Evolutionary conservation across 352 stramenopile genomes (phyloP), one percentile per base, ranked within the genome.

Genomic region (Pythium utonaiense): DNA sequence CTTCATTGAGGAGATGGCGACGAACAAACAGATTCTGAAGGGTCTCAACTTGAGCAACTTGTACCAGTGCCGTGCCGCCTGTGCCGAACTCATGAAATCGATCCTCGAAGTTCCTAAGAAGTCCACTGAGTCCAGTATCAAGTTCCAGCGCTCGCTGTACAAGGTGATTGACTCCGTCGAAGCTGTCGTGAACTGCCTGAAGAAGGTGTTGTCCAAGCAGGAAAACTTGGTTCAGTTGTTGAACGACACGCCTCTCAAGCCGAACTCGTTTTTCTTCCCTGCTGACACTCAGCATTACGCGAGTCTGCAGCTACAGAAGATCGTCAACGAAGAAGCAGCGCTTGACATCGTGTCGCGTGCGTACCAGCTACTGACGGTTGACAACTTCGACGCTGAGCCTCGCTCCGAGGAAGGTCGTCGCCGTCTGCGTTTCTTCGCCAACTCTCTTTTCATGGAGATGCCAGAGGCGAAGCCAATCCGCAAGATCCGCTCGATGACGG

Each of bases 381-480:
- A 95, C 54, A 95, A 95, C 69, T 93, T 95, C 55, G 86, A 95
- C 55, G 86, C 86, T 1, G 86, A 95, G 41, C 86, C 86, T n/a
- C 83, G 86, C 2, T 95, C 86, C 0, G 82, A 91, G 6, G 86
- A 95, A 73, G 86, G 86, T 49, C 83, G 84, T n/a, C 86, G 86
- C 31, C 86, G 86, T 30, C 57, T 95, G 40, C 83, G 86, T 0
- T 95, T 95, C 70, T 95, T 95, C 28, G 82, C 86, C 6, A 95
- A 95, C 66, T 95, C 86, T 6, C 54, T 95, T 9, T 95, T 95
- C 56, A 95, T 95, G 86, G 83, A 95, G 34, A 95, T 95, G 86
- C 86, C 86, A 6, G 83, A 93, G 41, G 86, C 86, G 14, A 93
- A 93, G 52, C 71, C 83, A 0, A 82, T 95, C 53, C 80, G 86